Conservation (phyloP, 441 rosid species). For the Pelargonium myrrhifolium region DNA sequence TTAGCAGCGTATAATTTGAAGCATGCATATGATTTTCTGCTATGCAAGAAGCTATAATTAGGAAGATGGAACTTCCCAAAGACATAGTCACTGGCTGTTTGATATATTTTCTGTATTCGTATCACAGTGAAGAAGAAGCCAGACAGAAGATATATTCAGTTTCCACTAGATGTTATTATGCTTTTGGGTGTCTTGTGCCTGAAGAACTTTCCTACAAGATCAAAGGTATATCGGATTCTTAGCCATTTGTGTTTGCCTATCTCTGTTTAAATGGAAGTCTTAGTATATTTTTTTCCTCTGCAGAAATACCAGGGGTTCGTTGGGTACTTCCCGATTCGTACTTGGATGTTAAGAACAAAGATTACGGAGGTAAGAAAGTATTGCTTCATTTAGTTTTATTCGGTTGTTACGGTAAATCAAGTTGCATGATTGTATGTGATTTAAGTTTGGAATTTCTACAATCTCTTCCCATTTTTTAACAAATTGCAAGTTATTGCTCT, state of each 20-base stretch:
- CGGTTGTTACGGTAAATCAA: background rate
- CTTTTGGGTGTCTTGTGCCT: constrained; percentile 80
- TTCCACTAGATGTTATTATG: constrained; percentile 71
- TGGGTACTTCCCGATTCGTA: constrained; percentile 95
- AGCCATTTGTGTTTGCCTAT: constrained; percentile 4
- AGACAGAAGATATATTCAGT: constrained; percentile 86
- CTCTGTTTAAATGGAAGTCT: background rate
- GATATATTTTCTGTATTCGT: background rate
- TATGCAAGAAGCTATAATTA: background rate
- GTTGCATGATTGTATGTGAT: background rate
- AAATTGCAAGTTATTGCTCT: background rate
- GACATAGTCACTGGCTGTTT: background rate
- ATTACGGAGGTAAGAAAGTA: constrained; percentile 59
- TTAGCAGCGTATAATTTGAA: background rate
- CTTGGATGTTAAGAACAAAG: constrained; percentile 71
- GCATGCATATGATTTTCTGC: background rate
- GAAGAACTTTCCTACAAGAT: constrained; percentile 74
- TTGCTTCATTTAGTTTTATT: background rate
- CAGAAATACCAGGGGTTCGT: constrained; percentile 63
- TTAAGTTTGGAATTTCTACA: background rate
- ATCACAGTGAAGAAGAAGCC: constrained; percentile 71
- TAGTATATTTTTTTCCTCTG: background rate
- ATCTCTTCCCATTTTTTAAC: background rate
- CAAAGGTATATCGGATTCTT: constrained; percentile 39
- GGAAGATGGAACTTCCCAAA: background rate